Evolutionary conservation across 352 stramenopile species (phyloP).

Genomic region (Globisporangium lucens): DNA sequence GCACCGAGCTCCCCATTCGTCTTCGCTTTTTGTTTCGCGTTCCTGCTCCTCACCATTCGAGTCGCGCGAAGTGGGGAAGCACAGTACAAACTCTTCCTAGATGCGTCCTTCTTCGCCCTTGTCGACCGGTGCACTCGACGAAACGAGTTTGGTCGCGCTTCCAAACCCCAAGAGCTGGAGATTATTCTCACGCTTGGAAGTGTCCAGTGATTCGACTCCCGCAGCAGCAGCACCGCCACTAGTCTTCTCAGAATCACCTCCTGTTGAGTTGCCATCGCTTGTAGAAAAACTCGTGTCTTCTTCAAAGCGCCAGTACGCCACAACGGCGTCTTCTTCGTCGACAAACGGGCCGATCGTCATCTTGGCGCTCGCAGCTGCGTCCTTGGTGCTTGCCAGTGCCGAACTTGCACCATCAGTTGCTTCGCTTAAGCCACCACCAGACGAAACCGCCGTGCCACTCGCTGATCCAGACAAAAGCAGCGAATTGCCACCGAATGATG

Average conservation of each 20-base stretch:
- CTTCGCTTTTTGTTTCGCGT: not conserved
- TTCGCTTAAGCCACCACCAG: not conserved
- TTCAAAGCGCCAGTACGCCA: conserved; percentile 87
- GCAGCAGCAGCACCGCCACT: conserved; percentile 32
- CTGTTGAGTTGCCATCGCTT: conserved; percentile 6
- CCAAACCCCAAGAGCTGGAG: conserved; percentile 48
- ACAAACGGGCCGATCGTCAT: conserved; percentile 80
- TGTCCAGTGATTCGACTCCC: conserved; percentile 56
- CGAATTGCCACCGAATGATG: conserved; percentile 10
- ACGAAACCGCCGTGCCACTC: not conserved
- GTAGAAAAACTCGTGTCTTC: conserved; percentile 39
- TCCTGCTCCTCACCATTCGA: conserved; percentile 2
- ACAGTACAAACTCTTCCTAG: conserved; percentile 63
- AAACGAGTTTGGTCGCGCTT: conserved; percentile 32
- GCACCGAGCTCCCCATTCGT: conserved; percentile 51
- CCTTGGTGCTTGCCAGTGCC: not conserved
- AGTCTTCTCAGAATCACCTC: conserved; percentile 11
- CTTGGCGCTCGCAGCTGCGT: conserved; percentile 22
- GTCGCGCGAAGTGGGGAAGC: conserved; percentile 31
- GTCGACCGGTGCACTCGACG: conserved; percentile 69
- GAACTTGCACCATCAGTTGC: not conserved
- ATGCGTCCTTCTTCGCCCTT: conserved; percentile 67
- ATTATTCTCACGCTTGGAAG: conserved; percentile 81
- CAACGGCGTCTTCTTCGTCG: conserved; percentile 80
- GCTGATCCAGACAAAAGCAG: not conserved